Percentiles rank a stretch among this genome's conserved stretches.
phyloP scores from a whole-genome alignment of 2,329 filamentous ascomycete species.

The Monosporascus sp. region DNA sequence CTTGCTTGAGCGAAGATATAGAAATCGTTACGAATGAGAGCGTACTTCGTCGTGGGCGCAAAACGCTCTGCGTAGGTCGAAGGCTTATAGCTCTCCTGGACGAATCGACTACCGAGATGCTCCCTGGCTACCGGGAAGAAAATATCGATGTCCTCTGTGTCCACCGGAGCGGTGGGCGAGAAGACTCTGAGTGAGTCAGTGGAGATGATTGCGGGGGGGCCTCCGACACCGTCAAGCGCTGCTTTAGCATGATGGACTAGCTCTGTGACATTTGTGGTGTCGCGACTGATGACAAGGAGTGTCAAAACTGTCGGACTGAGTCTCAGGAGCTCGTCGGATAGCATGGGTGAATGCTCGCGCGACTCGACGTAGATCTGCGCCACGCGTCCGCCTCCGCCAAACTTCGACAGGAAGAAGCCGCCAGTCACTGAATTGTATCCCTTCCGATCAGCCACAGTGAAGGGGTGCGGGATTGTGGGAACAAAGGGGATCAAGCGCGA shows the following conservation, averaged over 20 bases:
- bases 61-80: slow-evolving; percentile 14
- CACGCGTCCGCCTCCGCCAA: slow-evolving; percentile 14
- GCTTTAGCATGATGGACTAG: slow-evolving; percentile 7
- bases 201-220: slow-evolving; percentile 8
- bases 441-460: slow-evolving; percentile 7
- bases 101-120: slow-evolving; percentile 1
- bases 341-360: background rate
- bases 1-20: slow-evolving; percentile 17
- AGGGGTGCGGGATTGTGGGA: slow-evolving; percentile 4
- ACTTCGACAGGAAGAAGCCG: slow-evolving; percentile 13
- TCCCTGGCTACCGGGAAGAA: slow-evolving; percentile 11
- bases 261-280: background rate
- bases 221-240: slow-evolving; percentile 3
- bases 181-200: slow-evolving; percentile 12
- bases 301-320: slow-evolving; percentile 11
- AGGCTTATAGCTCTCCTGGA: slow-evolving; percentile 7
- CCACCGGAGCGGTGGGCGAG: background rate
- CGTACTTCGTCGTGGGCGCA: slow-evolving; percentile 10
- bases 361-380: slow-evolving; percentile 18
- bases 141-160: slow-evolving; percentile 1
- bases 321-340: slow-evolving; percentile 16
- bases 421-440: slow-evolving; percentile 11
- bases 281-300: slow-evolving; percentile 9
- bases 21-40: slow-evolving; percentile 17
- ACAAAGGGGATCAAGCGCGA: slow-evolving; percentile 9